These are phyloP conservation scores for Rugosomyces carneus DNA, from an alignment of 1,284 basidiomycete species.

Conservation along the genomic window DNA sequence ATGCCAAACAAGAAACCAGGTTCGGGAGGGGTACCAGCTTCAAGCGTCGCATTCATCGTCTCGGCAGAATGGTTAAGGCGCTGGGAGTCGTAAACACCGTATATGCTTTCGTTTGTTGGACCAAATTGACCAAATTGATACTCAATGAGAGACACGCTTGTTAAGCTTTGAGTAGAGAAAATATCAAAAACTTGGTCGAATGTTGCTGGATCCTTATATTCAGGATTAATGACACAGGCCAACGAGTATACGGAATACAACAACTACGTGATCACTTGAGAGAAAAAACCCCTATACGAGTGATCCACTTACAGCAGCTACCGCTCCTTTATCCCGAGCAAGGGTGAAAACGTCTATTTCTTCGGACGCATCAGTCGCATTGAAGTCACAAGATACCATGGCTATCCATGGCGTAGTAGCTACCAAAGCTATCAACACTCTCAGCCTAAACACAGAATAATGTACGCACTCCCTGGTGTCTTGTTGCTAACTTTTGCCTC, in stretches of 20 bases:
- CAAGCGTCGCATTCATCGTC: conserved; percentile 46
- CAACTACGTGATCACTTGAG: conserved; percentile 38
- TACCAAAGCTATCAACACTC: conserved; percentile 21
- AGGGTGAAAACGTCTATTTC: conserved; percentile 74
- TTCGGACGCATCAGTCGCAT: conserved; percentile 56
- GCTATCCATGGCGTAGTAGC: conserved; percentile 86
- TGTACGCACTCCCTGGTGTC: conserved; percentile 32
- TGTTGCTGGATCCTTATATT: conserved; percentile 58
- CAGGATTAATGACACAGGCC: conserved; percentile 69
- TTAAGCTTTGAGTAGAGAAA: conserved; percentile 57
- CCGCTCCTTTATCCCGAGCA: conserved; percentile 71
- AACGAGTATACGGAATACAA: conserved; percentile 70
- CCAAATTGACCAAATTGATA: conserved; percentile 60
- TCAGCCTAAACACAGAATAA: conserved; percentile 5
- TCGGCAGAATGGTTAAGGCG: conserved; percentile 48
- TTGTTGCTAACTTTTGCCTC: conserved; percentile 43
- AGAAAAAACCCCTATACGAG: neutral
- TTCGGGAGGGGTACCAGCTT: conserved; percentile 31
- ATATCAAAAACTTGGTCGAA: conserved; percentile 78
- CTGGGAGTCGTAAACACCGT: conserved; percentile 51
- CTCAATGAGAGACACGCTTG: conserved; percentile 51
- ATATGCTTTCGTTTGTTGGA: conserved; percentile 46
- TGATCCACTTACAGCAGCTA: conserved; percentile 57
- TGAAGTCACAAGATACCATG: conserved; percentile 74
- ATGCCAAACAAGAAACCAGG: conserved; percentile 65